Evolutionary conservation across 192 early-diverging fungal species (phyloP), one percentile per base, ranked within the genome.

Genomic region (Podila verticillata): DNA sequence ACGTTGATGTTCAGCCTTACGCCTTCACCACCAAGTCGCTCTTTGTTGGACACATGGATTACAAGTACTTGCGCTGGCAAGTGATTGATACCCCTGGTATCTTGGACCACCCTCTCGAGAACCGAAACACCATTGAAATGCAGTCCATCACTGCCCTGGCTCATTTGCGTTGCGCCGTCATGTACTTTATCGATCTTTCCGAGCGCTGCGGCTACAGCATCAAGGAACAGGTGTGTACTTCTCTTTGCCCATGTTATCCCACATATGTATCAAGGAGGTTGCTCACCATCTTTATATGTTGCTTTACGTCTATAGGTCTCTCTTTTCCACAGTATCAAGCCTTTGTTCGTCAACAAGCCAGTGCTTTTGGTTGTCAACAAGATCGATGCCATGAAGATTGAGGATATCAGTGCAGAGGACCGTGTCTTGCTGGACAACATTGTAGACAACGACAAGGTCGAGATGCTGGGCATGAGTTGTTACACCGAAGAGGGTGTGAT

Each of bases 41-140:
- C 77, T 99, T 99, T 87, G 98, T 99, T 32, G 98, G 98, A 36
- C 98, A 99, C 80, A 99, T 99, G 98, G 97, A 99, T 87, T 98
- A 98, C 93, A 97, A 96, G 85, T 97, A 99, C 85, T 87, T 98
- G 85, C 88, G 97, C 82, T 99, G 98, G 98, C 98, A 99, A 85
- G 98, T 99, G n/a, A 99, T 99, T 66, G 98, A 99, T 83, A 99
- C 98, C 51, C 98, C 98, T 36, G 98, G 98, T 64, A 98, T 99
- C 82, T 89, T 99, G 57, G 98, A 99, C 86, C 98, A 98, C 82
- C 96, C 98, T 28, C 89, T 99, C 62, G 98, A 99, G 87, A 92
- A 99, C 78, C 91, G 97, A 75, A 99, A 99, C 87, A 98, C 97
- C 35, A 99, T 99, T 73, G 98, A 99, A 87, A 99, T 99, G 98